A percentile compares a stretch with the other conserved stretches of the same genome.
phyloP scores from a whole-genome alignment of 345 rosid species.

The Pistacia atlantica region DNA sequence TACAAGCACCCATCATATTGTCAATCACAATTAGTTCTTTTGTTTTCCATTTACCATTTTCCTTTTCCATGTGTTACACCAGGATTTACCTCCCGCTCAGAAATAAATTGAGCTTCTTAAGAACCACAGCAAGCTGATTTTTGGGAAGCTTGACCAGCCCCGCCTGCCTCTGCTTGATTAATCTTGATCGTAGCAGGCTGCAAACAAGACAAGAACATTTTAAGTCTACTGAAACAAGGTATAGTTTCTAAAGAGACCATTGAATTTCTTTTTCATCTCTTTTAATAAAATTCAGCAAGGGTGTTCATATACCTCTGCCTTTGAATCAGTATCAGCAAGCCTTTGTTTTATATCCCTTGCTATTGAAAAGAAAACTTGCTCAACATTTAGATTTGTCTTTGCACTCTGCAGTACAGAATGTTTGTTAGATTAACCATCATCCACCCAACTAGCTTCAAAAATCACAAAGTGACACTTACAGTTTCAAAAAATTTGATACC shows the following conservation, averaged over 20 bases:
- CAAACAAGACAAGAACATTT: slow-evolving; percentile 4
- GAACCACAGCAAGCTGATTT: slow-evolving; percentile 84
- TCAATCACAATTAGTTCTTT: slow-evolving; percentile 24
- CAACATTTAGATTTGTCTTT: slow-evolving; percentile 90
- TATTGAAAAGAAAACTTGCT: slow-evolving; percentile 93
- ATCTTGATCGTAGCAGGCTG: slow-evolving; percentile 83
- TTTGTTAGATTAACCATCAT: slow-evolving; percentile 15
- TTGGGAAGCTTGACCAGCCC: slow-evolving; percentile 65
- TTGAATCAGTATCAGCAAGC: slow-evolving; percentile 79
- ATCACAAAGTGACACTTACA: slow-evolving; percentile 42
- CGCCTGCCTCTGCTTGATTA: slow-evolving; percentile 63
- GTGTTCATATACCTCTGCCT: slow-evolving; percentile 60
- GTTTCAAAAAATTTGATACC: slow-evolving; percentile 98
- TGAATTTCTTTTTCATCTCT: not conserved
- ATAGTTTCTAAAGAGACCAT: no score
- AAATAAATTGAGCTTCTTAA: slow-evolving; percentile 18
- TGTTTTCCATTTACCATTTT: not conserved
- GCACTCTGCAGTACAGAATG: slow-evolving; percentile 72
- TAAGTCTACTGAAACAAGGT: not conserved
- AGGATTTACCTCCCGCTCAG: not conserved
- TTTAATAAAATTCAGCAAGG: not conserved
- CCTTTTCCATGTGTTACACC: slow-evolving; percentile 4
- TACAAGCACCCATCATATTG: slow-evolving; percentile 23
- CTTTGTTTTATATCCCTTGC: slow-evolving; percentile 94
- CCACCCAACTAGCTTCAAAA: not conserved